Percentiles rank a stretch among this genome's conserved stretches.
Evolutionary conservation across 345 rosid species (phyloP).

Genomic region (Ailanthus altissimus): DNA sequence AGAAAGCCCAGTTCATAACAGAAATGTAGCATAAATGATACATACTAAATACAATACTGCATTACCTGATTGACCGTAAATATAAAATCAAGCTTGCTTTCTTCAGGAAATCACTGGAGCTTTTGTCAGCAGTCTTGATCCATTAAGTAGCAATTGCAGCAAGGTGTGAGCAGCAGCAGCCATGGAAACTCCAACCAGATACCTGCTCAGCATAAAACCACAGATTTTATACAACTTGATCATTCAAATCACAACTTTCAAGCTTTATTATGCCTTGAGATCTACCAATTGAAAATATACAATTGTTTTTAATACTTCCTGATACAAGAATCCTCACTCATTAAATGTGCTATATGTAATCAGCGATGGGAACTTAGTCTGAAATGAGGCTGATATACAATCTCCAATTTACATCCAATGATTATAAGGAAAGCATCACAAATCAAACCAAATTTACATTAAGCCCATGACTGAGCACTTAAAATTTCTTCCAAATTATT

Average conservation of each 20-base stretch:
- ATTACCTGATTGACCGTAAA: slow-evolving; percentile 80
- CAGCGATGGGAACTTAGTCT: neutral
- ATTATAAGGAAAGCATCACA: no score
- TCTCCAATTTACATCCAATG: no score
- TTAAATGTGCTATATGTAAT: neutral
- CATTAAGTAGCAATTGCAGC: slow-evolving; percentile 55
- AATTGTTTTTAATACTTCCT: neutral
- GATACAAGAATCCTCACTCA: neutral
- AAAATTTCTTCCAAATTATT: neutral
- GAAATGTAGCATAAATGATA: neutral
- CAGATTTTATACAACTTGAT: no score
- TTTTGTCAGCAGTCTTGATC: slow-evolving; percentile 50
- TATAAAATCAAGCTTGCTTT: slow-evolving; percentile 74
- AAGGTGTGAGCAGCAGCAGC: slow-evolving; percentile 59
- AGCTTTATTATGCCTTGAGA: neutral
- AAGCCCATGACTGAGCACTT: neutral
- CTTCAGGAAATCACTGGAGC: slow-evolving; percentile 54
- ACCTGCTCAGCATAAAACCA: slow-evolving; percentile 46
- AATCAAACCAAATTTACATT: neutral
- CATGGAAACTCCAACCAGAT: slow-evolving; percentile 64
- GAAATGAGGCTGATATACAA: no score
- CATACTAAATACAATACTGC: neutral
- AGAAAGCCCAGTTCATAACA: neutral
- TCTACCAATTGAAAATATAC: neutral
- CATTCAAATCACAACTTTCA: slow-evolving; percentile 11